Evolutionary conservation across 2,329 filamentous ascomycete species (phyloP), one percentile per base, ranked within the genome.

Genomic region (Mycocentrospora acerina): DNA sequence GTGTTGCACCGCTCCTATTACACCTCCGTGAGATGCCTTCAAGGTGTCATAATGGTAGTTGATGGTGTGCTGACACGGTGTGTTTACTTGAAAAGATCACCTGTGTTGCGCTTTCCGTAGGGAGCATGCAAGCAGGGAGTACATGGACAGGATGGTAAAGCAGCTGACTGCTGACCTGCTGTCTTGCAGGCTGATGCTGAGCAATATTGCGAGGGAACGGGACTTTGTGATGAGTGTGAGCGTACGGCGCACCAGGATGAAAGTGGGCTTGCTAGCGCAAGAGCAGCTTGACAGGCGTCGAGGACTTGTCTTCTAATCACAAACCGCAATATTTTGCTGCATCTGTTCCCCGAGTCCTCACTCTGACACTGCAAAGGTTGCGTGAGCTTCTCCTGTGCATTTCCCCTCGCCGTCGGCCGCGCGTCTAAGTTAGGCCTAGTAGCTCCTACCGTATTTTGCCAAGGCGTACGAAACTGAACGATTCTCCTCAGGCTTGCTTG

Each of bases 401-500:
- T 32, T 35, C 32, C 29, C 39, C 35, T 33, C 37, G 35, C 42
- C 35, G 35, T 46, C 37, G 44, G 46, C 44, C 49, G 44, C 49
- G 45, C 43, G 44, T 51, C 45, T 48, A 35, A 49, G 40, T 34
- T 36, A 33, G 42, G 42, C 35, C 46, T 54, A 54, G 48, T 49
- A 45, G 40, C 33, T 35, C 29, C 29, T 32, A 19, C 33, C 35
- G 26, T 32, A 39, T 40, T 49, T 41, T 42, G 42, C 46, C 46
- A 53, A 50, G 49, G 37, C 29, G 32, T 31, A 16, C 32, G 19
- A 22, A 22, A 22, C 19, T 22, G 19, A 22, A 22, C 19, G 19
- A 22, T 28, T 15, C 26, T 15, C 12, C 26, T 28, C 26, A 11
- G 26, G 26, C 26, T 15, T 28, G 14, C 12, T 15, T 12, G 12